Evolutionary conservation across 108 stramenopile genomes (phyloP), one percentile per base, ranked within the genome.

Genomic region (Seminavis robusta): DNA sequence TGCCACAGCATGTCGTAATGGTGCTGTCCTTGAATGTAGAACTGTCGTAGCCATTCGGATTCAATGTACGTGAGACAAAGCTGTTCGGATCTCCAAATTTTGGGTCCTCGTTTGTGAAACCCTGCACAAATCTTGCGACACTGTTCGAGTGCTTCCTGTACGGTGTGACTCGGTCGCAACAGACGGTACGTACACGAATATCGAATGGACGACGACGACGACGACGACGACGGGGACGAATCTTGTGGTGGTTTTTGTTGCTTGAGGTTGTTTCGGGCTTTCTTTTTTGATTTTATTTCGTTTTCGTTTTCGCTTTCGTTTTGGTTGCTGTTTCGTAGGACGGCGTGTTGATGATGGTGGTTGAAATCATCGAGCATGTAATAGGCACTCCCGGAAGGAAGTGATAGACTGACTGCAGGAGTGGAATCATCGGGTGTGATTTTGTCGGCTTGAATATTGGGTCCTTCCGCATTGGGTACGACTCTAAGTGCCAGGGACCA

Each of bases 351-450:
- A 58, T 83, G 81, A 39, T 80, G 76, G 52, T 84, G 83, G 53
- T 94, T 94, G 71, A 89, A 87, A 49, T 94, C 89, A 47, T 91
- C 93, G 44, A 94, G 52, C 54, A 94, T 33, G 63, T 86, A 94
- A 40, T 94, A 94, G 7, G 70, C 61, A n/a, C 76, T 59, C 32
- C 76, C 73, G 29, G 80, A 71, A 9, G 80, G 80, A 26, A 82
- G 47, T 1, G 72, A 77, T 15, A 59, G 55, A 1, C 68, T 47
- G 15, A 82, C 59, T 23, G 74, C 62, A 21, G 80, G 76, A 1
- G 69, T 71, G 16, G 61, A 57, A 19, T 55, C 40, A 19, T 51
- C 71, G 25, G 73, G 36, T 7, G 63, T 41, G 3, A 71, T 42
- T 43, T 71, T n/a, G 44, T 49, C 48, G 27, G 13, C 54, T 19